A percentile compares a stretch with the other conserved stretches of the same genome.
Evolutionary conservation across 495 filamentous ascomycete genomes (phyloP).

Genomic region (Margaritispora aquatica): DNA sequence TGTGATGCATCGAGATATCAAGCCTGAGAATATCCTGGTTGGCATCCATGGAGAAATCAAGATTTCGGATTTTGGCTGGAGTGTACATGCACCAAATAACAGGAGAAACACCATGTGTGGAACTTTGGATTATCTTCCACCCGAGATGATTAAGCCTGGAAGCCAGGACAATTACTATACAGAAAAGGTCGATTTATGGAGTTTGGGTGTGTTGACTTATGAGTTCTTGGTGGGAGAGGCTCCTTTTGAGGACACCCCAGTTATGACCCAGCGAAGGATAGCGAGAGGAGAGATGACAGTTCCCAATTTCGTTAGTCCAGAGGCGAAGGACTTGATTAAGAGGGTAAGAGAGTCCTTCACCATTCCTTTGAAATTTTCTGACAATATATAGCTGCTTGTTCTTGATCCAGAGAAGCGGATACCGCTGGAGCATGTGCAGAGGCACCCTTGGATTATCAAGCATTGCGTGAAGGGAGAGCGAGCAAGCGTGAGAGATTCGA

Average conservation of each 20-base stretch:
- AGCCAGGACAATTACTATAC: slow-evolving; percentile 78
- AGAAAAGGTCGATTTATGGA: slow-evolving; percentile 96
- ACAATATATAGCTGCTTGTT: slow-evolving; percentile 64
- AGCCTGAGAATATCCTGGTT: slow-evolving; percentile 96
- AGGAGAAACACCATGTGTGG: slow-evolving; percentile 92
- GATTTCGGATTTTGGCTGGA: slow-evolving; percentile 98
- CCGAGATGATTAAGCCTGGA: slow-evolving; percentile 89
- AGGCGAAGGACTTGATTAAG: slow-evolving; percentile 89
- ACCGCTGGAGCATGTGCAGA: slow-evolving; percentile 79
- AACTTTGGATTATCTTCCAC: slow-evolving; percentile 93
- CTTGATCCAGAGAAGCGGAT: slow-evolving; percentile 93
- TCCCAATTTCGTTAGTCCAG: slow-evolving; percentile 81
- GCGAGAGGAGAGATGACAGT: slow-evolving; percentile 86
- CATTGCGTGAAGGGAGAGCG: slow-evolving; percentile 81
- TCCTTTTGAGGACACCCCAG: slow-evolving; percentile 90
- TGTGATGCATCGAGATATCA: slow-evolving; percentile 98
- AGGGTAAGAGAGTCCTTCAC: slow-evolving; percentile 50
- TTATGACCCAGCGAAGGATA: slow-evolving; percentile 93
- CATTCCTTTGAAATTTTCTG: not conserved
- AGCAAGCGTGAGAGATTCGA: slow-evolving; percentile 42
- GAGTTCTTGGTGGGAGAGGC: slow-evolving; percentile 95
- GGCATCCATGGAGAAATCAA: slow-evolving; percentile 98
- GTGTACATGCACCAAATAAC: slow-evolving; percentile 95
- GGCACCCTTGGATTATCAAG: slow-evolving; percentile 95
- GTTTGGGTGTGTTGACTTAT: slow-evolving; percentile 88